Evolutionary conservation across 108 stramenopile species (phyloP), one percentile per base, ranked within the genome.

Genomic region (Phaeodactylum tricornutum): DNA sequence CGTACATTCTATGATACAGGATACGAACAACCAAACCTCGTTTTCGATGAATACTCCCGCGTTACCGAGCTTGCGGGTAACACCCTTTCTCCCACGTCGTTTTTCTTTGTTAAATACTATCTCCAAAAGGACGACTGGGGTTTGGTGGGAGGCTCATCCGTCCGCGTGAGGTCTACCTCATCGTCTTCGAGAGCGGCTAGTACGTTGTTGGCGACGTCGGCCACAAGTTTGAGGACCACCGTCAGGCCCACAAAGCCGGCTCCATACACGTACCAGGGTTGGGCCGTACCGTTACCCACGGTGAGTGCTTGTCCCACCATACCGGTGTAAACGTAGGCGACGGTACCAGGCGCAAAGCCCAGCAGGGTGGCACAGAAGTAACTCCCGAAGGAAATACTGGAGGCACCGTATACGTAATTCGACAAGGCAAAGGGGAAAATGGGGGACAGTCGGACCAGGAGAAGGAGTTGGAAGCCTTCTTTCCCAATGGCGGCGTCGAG

Each of bases 381-480:
- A 5, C 61, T 50, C 52, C 37, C 43, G 52, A 85, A 85, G 15
- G 45, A 46, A 5, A 91, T 69, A 12, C 71, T 67, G 15, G 78
- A 75, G 6, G 74, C 64, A 17, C 85, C 89, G 43, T 85, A 87
- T 41, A 91, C 47, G 57, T 91, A 91, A 61, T 91, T 91, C 36
- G 71, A 70, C 16, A 87, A 57, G 3, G 81, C 80, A 57, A 91
- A 91, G 22, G 89, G 89, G 51, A 91, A 83, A 19, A 91, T 47
- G 2, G 89, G 89, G 11, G 74, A 77, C 4, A 91, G 59, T 21
- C 90, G 44, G 45, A 87, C 64, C 24, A 87, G 64, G 8, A 88
- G 41, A 57, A 88, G 75, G 20, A 92, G 39, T 30, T 81, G 80
- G 68, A 88, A 92, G 1, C 84, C 84, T 42, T 83, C 81, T 31